Evolutionary conservation across 768 basidiomycete genomes (phyloP).

Genomic region (Pisolithus tinctorius): DNA sequence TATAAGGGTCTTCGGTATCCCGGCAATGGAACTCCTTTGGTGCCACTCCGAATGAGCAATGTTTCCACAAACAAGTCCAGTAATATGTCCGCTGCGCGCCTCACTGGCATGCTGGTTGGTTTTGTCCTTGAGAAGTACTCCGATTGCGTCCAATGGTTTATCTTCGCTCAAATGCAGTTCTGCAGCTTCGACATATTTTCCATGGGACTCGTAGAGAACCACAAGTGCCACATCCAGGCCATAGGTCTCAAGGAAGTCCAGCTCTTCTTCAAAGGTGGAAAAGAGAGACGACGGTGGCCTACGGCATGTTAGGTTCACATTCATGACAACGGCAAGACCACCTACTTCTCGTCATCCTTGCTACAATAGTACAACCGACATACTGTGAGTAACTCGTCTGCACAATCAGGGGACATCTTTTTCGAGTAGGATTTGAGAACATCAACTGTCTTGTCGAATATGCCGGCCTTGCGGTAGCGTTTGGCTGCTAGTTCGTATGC

Average conservation of each 20-base stretch:
- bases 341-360: conserved; percentile 23
- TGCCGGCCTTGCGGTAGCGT: conserved; percentile 42
- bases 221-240: conserved; percentile 46
- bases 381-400: conserved; percentile 33
- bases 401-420: conserved; percentile 27
- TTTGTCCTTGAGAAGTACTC: conserved; percentile 33
- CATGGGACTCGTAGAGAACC: conserved; percentile 35
- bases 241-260: conserved; percentile 52
- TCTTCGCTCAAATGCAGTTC: conserved; percentile 44
- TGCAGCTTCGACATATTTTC: conserved; percentile 43
- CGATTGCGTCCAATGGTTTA: conserved; percentile 40
- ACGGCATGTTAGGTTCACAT: conserved; percentile 2
- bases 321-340: neutral
- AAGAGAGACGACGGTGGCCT: conserved; percentile 50
- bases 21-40: conserved; percentile 3
- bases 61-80: conserved; percentile 41
- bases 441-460: conserved; percentile 47
- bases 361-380: conserved; percentile 43
- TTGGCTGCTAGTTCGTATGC: conserved; percentile 40
- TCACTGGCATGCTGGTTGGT: conserved; percentile 19
- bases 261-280: conserved; percentile 39
- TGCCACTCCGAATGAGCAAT: conserved; percentile 34
- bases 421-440: conserved; percentile 33
- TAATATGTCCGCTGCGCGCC: conserved; percentile 32
- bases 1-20: conserved; percentile 17